Base-by-base conservation (phyloP, 2,329 filamentous ascomycete genomes). In the Camillea tinctor region DNA sequence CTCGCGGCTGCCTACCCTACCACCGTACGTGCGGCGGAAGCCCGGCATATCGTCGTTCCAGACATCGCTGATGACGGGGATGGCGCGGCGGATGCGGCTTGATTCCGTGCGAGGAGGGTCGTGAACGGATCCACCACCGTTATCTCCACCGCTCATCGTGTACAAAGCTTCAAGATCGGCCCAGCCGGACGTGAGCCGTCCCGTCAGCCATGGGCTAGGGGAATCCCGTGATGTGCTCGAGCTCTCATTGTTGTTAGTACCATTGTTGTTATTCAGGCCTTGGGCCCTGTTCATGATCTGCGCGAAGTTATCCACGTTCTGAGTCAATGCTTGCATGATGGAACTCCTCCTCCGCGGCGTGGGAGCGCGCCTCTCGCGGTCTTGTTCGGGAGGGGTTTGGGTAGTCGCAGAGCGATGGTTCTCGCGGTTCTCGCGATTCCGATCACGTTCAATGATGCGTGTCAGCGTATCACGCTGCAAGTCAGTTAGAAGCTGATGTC, bases 101-200 rank as follows among this genome's bases (percentile, higher is more conserved):
- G 68, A 58, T 55, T 72, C 73, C 21, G 62, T 60, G 30, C 72
- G 69, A 40, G 68, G 62, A 53, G 63, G 66, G 36, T 74, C 70
- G 26, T 69, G 66, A 20, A 68, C 68, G 4, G 26, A 30, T 9
- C 26, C 26, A 30, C 54, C 54, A 7, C 63, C 55, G 8, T 59
- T 49, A 26, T 71, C 68, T 11, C 64, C 63, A 17, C 66, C 62
- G n/a, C 64, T 68, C 56, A 76, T 70, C 62, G 74, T 75, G 64
- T 80, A 79, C 26, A 80, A 64, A 23, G 75, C 73, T 62, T 81
- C 79, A 5, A 79, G 69, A 54, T 80, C 77, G 6, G 75, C 71
- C 76, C 78, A 80, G 54, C 72, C 74, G 57, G 70, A 71, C 1
- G 68, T 63, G 61, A 70, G 61, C 65, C 70, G 64, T 17, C 69